Evolutionary conservation across 768 basidiomycete genomes (phyloP).

Genomic region (Macrolepiota albuminosa): DNA sequence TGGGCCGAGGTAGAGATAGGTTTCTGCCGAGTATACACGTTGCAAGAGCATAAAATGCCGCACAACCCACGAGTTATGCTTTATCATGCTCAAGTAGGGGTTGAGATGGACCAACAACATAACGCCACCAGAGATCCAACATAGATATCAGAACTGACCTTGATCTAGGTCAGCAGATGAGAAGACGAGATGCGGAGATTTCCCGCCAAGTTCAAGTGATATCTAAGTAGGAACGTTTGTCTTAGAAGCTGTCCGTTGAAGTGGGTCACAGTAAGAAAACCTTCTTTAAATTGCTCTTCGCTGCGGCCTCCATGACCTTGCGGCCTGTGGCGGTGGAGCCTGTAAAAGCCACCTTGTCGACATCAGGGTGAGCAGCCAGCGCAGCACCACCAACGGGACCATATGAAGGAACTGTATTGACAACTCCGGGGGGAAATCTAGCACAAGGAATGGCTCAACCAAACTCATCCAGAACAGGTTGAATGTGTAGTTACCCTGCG

Average conservation of each 20-base stretch:
- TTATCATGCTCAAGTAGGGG: background rate
- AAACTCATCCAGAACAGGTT: background rate
- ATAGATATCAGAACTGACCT: conserved; percentile 36
- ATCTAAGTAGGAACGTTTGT: conserved; percentile 38
- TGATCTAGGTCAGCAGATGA: conserved; percentile 89
- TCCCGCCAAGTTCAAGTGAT: conserved; percentile 92
- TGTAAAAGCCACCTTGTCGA: conserved; percentile 96
- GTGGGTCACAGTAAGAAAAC: conserved; percentile 25
- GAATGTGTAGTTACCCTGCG: conserved; percentile 57
- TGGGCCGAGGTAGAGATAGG: background rate
- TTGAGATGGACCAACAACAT: background rate
- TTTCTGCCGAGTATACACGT: background rate
- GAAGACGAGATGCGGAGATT: conserved; percentile 86
- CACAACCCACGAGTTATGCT: background rate
- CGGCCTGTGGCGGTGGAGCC: conserved; percentile 89
- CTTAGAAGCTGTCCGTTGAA: background rate
- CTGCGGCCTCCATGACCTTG: conserved; percentile 88
- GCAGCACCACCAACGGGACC: conserved; percentile 84
- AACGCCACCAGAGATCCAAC: background rate
- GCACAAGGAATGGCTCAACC: conserved; percentile 1
- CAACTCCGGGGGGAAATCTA: conserved; percentile 86
- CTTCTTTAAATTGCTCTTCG: conserved; percentile 93
- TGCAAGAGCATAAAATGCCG: background rate
- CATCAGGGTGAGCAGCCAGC: conserved; percentile 72
- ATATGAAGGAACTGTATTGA: conserved; percentile 84